Percentiles rank a stretch among this genome's conserved stretches.
Evolutionary conservation across 2,329 filamentous ascomycete species (phyloP).

Genomic region (Aspergillus melleus): DNA sequence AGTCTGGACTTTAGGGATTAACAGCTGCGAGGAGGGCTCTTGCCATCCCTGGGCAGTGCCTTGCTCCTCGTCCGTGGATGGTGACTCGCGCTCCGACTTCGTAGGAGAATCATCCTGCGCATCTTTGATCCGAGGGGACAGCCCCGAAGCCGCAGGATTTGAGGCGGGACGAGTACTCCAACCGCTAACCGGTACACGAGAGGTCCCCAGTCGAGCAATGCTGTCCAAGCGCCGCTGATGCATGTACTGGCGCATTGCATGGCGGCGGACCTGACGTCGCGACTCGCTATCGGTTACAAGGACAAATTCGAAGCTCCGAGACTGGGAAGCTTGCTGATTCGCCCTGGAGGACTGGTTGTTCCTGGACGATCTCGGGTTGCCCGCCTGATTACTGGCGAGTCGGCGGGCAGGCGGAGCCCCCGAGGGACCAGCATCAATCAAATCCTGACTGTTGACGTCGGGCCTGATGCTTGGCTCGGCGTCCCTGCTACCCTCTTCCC

Average conservation of each 20-base stretch:
- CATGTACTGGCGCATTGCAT: constrained; percentile 40
- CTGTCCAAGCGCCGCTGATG: constrained; percentile 33
- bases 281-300: constrained; percentile 34
- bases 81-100: constrained; percentile 6
- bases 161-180: constrained; percentile 21
- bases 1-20: constrained; percentile 11
- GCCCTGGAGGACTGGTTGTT: constrained; percentile 6
- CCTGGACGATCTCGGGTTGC: constrained; percentile 8
- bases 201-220: constrained; percentile 32
- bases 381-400: constrained; percentile 10
- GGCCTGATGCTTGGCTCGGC: constrained; percentile 7
- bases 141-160: constrained; percentile 6
- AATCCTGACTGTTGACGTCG: constrained; percentile 7
- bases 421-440: constrained; percentile 2
- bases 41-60: constrained; percentile 1
- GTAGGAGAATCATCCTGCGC: constrained; percentile 3
- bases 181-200: constrained; percentile 25
- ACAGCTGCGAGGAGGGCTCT: constrained; percentile 5
- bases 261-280: constrained; percentile 33
- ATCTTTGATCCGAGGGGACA: constrained; percentile 15
- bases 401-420: constrained; percentile 6
- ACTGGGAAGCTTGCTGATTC: constrained; percentile 14
- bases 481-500: constrained; percentile 24
- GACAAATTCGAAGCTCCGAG: constrained; percentile 34
- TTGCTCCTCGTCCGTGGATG: constrained; percentile 11